Percentiles rank a stretch among this genome's conserved stretches.
phyloP scores from a whole-genome alignment of 2,329 filamentous ascomycete genomes.

The Cadophora luteo-olivacea region DNA sequence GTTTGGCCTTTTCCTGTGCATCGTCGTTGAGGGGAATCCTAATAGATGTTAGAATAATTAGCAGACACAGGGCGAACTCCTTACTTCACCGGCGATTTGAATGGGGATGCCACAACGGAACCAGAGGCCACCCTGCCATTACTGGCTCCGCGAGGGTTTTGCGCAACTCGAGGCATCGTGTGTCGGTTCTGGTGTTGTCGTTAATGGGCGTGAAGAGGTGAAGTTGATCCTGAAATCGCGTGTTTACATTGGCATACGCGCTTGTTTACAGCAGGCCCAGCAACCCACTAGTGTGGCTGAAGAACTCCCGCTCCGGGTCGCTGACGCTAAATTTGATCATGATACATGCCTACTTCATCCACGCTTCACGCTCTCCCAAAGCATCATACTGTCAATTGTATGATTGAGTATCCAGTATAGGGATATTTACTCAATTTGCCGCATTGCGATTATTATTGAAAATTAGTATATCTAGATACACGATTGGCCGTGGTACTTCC shows the following conservation, averaged over 20 bases:
- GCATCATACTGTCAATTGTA: not conserved
- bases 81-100: constrained; percentile 47
- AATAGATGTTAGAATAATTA: constrained; percentile 12
- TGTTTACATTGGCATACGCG: constrained; percentile 32
- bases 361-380: not conserved
- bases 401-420: not conserved
- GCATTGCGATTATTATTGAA: not conserved
- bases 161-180: constrained; percentile 62
- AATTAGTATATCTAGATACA: not conserved
- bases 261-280: constrained; percentile 27
- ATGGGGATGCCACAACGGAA: constrained; percentile 41
- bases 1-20: constrained; percentile 86
- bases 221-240: constrained; percentile 10
- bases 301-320: not conserved
- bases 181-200: constrained; percentile 16
- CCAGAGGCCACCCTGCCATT: constrained; percentile 50
- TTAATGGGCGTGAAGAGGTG: constrained; percentile 13
- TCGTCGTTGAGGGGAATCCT: constrained; percentile 98
- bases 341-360: not conserved
- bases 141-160: constrained; percentile 49
- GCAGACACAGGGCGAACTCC: constrained; percentile 23
- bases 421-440: not conserved
- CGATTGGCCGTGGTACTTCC: not conserved
- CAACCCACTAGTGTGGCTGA: not conserved
- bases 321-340: not conserved